phyloP scores from a whole-genome alignment of 2,329 filamentous ascomycete species.

The Sclerotinia trifoliorum region DNA sequence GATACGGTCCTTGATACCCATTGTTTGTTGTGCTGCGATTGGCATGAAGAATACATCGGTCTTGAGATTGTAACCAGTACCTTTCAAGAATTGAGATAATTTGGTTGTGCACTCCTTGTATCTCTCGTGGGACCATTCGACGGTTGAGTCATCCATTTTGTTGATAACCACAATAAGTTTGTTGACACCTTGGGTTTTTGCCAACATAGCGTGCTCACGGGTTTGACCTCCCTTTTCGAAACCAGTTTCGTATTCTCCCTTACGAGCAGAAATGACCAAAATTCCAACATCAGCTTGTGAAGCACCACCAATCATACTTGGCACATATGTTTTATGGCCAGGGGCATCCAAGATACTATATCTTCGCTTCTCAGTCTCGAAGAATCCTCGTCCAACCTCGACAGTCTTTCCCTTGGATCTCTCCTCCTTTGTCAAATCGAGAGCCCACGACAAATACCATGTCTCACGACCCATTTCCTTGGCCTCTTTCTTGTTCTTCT shows the following conservation, averaged over 20 bases:
- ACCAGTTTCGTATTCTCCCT: slow-evolving; percentile 98
- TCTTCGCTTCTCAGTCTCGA: slow-evolving; percentile 92
- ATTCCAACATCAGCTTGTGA: slow-evolving; percentile 93
- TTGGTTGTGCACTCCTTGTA: slow-evolving; percentile 94
- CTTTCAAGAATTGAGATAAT: slow-evolving; percentile 83
- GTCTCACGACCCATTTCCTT: slow-evolving; percentile 96
- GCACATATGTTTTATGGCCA: slow-evolving; percentile 96
- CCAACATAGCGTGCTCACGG: slow-evolving; percentile 94
- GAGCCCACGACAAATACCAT: slow-evolving; percentile 98
- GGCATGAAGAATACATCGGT: slow-evolving; percentile 94
- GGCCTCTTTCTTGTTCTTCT: slow-evolving; percentile 96
- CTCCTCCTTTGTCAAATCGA: slow-evolving; percentile 96
- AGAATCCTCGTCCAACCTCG: slow-evolving; percentile 92
- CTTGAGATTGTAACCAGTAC: slow-evolving; percentile 91
- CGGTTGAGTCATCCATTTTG: slow-evolving; percentile 98
- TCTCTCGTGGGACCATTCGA: slow-evolving; percentile 90
- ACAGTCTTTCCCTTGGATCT: slow-evolving; percentile 96
- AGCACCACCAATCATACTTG: slow-evolving; percentile 95
- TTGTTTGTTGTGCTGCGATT: slow-evolving; percentile 81
- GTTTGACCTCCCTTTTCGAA: slow-evolving; percentile 97
- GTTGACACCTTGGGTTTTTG: slow-evolving; percentile 97
- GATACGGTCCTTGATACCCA: slow-evolving; percentile 86
- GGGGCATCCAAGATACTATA: slow-evolving; percentile 98
- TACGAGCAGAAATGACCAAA: slow-evolving; percentile 91
- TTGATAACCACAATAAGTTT: slow-evolving; percentile 94